These are phyloP conservation scores for Tagetes erecta DNA, from an alignment of 129 eudicot genomes.

Conservation along the genomic window DNA sequence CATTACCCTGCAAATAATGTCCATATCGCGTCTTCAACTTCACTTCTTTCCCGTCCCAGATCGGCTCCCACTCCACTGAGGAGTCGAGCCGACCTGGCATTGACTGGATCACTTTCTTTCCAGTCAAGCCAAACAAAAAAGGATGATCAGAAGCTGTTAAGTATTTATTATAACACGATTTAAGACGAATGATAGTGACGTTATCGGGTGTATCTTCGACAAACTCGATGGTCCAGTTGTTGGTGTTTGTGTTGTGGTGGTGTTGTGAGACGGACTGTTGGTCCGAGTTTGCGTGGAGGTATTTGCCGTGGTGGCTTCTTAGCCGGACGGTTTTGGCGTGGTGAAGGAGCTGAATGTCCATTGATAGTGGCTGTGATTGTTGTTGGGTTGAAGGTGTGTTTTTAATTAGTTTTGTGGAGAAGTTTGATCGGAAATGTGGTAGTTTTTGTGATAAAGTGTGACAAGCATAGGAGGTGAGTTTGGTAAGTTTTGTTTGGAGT, in stretches of 20 bases:
- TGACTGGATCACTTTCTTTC: slow-evolving; percentile 64
- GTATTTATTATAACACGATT: slow-evolving; percentile 62
- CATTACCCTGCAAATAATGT: slow-evolving; percentile 58
- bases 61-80: slow-evolving; percentile 74
- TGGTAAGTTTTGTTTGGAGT: slow-evolving; percentile 19
- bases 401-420: slow-evolving; percentile 25
- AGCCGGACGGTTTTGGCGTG: slow-evolving; percentile 62
- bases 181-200: slow-evolving; percentile 55
- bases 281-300: slow-evolving; percentile 63
- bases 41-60: slow-evolving; percentile 43
- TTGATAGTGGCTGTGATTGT: slow-evolving; percentile 10
- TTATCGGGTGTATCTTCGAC: slow-evolving; percentile 39
- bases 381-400: not conserved
- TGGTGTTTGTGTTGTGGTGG: slow-evolving; percentile 37
- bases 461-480: slow-evolving; percentile 4
- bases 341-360: slow-evolving; percentile 53
- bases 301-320: slow-evolving; percentile 60
- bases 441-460: slow-evolving; percentile 22
- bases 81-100: slow-evolving; percentile 55
- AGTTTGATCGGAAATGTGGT: slow-evolving; percentile 25
- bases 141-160: slow-evolving; percentile 68
- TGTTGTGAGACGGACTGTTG: slow-evolving; percentile 64
- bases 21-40: slow-evolving; percentile 64
- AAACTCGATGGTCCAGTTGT: slow-evolving; percentile 67
- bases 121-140: slow-evolving; percentile 68